phyloP scores from a whole-genome alignment of 495 filamentous ascomycete genomes.

The Sordaria brevicollis region DNA sequence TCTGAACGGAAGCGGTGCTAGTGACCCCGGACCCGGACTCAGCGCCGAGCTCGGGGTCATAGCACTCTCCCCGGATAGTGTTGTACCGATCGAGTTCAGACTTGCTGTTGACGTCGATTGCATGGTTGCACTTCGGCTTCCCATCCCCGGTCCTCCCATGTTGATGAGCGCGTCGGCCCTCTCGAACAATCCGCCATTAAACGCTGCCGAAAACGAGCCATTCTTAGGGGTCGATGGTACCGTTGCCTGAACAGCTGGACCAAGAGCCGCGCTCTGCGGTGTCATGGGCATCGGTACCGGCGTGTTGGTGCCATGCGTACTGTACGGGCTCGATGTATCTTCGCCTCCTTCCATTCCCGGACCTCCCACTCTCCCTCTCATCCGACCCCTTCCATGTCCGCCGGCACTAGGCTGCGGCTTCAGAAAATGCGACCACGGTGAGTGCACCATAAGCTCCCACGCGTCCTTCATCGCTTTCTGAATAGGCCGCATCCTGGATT shows the following conservation, averaged over 20 bases:
- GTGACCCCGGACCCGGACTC: slow-evolving; percentile 22
- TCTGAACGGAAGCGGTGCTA: slow-evolving; percentile 13
- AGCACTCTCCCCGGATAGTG: slow-evolving; percentile 25
- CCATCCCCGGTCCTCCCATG: slow-evolving; percentile 37
- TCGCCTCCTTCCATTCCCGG: slow-evolving; percentile 1
- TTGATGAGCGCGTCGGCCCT: slow-evolving; percentile 60
- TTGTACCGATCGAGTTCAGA: slow-evolving; percentile 28
- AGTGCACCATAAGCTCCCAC: slow-evolving; percentile 58
- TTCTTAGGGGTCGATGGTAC: slow-evolving; percentile 71
- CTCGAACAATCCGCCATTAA: slow-evolving; percentile 63
- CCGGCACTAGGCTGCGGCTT: slow-evolving; percentile 5
- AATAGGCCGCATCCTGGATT: slow-evolving; percentile 61
- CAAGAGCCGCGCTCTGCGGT: slow-evolving; percentile 75
- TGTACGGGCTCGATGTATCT: slow-evolving; percentile 22
- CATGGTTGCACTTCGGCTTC: slow-evolving; percentile 34
- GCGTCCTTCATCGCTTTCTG: slow-evolving; percentile 69
- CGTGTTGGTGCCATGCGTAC: slow-evolving; percentile 15
- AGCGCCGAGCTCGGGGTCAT: slow-evolving; percentile 26
- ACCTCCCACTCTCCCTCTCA: not conserved
- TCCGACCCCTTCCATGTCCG: not conserved
- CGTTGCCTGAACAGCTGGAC: slow-evolving; percentile 80
- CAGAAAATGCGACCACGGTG: slow-evolving; percentile 59
- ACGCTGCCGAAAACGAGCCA: slow-evolving; percentile 52
- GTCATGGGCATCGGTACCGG: slow-evolving; percentile 42
- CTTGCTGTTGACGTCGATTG: slow-evolving; percentile 29